Conservation (phyloP, 177 flowering plant species). For the Vitis hybrid region DNA sequence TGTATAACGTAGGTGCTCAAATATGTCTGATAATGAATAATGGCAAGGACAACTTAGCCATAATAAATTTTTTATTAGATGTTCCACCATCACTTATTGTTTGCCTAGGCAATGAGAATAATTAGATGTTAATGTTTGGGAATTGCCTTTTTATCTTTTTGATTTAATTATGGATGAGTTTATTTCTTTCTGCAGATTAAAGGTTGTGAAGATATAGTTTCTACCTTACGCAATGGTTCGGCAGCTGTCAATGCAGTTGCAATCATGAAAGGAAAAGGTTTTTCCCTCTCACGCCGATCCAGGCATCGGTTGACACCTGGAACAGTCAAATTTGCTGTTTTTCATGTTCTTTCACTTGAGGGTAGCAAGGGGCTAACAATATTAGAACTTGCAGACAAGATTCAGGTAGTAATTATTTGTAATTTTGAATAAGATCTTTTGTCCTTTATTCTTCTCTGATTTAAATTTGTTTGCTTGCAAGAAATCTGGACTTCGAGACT, state of each 20-base stretch:
- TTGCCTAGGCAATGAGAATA: no score
- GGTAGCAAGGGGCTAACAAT: constrained; percentile 83
- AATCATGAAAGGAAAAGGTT: constrained; percentile 82
- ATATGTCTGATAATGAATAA: no score
- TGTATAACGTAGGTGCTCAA: no score
- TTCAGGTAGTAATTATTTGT: constrained; percentile 59
- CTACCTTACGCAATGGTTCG: constrained; percentile 80
- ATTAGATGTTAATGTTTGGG: no score
- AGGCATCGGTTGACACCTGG: constrained; percentile 97
- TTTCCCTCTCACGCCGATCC: constrained; percentile 67
- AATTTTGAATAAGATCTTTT: not conserved
- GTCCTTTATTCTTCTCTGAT: constrained; percentile 7
- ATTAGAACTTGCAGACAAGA: constrained; percentile 86
- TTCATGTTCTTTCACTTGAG: constrained; percentile 91
- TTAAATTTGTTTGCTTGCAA: constrained; percentile 24
- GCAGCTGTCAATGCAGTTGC: constrained; percentile 93
- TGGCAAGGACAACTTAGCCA: no score
- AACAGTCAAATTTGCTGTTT: constrained; percentile 97
- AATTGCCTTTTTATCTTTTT: not conserved
- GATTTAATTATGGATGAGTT: not conserved
- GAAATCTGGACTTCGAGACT: constrained; percentile 97
- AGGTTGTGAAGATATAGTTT: constrained; percentile 68
- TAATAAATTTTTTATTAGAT: no score
- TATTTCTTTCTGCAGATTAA: constrained; percentile 53
- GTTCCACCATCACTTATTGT: no score